These are phyloP conservation scores for Yamadazyma tumulicola DNA, from an alignment of 805 yeast species.

Conservation along the genomic window DNA sequence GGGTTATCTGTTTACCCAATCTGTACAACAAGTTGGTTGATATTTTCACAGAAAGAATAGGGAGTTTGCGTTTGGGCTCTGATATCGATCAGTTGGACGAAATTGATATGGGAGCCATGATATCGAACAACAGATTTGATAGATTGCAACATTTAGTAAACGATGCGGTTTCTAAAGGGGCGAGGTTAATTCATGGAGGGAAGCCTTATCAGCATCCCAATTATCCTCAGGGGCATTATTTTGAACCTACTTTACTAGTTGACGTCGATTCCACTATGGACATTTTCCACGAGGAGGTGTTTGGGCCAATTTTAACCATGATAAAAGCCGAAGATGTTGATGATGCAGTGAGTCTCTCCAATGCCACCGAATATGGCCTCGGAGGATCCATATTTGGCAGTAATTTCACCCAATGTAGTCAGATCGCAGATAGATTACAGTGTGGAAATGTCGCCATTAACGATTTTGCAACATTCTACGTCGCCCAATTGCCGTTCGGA, in stretches of 20 bases:
- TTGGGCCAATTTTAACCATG: conserved; percentile 86
- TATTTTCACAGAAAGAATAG: conserved; percentile 56
- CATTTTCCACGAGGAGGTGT: conserved; percentile 86
- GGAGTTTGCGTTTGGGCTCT: conserved; percentile 72
- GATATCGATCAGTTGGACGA: conserved; percentile 88
- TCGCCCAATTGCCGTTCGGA: conserved; percentile 96
- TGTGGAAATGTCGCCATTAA: conserved; percentile 95
- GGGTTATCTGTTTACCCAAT: conserved; percentile 77
- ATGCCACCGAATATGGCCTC: conserved; percentile 81
- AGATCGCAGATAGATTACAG: conserved; percentile 59
- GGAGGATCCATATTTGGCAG: conserved; percentile 90
- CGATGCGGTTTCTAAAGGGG: conserved; percentile 81
- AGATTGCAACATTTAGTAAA: conserved; percentile 61
- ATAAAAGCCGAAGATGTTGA: conserved; percentile 65
- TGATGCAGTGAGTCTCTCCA: conserved; percentile 75
- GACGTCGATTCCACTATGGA: conserved; percentile 74
- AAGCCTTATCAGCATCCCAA: conserved; percentile 78
- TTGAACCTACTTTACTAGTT: conserved; percentile 81
- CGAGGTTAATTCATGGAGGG: conserved; percentile 78
- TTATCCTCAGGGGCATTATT: conserved; percentile 93
- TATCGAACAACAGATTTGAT: conserved; percentile 71
- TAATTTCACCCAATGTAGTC: conserved; percentile 52
- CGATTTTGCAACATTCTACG: conserved; percentile 95
- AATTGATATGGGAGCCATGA: conserved; percentile 95
- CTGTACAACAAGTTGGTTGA: conserved; percentile 62